These are phyloP conservation scores for Suhomyces coccinellae DNA, from an alignment of 1,139 yeast genomes.

Conservation along the genomic window DNA sequence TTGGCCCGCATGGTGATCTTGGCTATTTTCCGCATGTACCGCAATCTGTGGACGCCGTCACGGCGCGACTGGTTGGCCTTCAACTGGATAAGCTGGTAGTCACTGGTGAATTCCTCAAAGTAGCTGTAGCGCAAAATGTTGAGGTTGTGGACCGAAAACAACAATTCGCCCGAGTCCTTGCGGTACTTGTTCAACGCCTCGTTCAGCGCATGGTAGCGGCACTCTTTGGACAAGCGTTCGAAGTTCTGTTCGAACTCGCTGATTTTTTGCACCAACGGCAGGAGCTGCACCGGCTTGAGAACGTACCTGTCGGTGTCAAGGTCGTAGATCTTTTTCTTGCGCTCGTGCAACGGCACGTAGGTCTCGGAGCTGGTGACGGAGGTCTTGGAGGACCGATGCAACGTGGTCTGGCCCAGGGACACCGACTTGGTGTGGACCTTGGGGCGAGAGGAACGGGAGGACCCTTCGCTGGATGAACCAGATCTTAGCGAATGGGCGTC, in stretches of 20 bases:
- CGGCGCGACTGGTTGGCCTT: constrained; percentile 10
- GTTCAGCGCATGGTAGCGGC: constrained; percentile 21
- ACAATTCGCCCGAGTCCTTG: constrained; percentile 15
- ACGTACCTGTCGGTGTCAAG: constrained; percentile 16
- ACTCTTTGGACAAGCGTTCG: constrained; percentile 12
- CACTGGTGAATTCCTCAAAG: constrained; percentile 23
- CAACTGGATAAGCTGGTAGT: constrained; percentile 14
- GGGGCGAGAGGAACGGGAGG: neutral
- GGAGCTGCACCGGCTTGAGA: constrained; percentile 10
- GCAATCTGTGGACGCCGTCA: constrained; percentile 18
- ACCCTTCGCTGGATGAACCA: constrained; percentile 5
- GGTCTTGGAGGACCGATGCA: neutral
- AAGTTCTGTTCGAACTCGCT: constrained; percentile 20
- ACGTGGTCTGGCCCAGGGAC: neutral
- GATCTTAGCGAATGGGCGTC: constrained; percentile 9
- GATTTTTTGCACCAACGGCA: constrained; percentile 19
- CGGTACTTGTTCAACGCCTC: constrained; percentile 19
- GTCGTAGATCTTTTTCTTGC: constrained; percentile 20
- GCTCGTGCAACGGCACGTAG: constrained; percentile 10
- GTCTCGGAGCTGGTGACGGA: neutral
- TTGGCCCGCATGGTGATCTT: constrained; percentile 7
- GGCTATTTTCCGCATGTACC: constrained; percentile 20
- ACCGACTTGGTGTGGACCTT: neutral
- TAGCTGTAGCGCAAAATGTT: constrained; percentile 29
- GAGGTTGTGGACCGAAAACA: constrained; percentile 23